phyloP scores from a whole-genome alignment of 768 basidiomycete genomes.

The Polyporus arcularius region DNA sequence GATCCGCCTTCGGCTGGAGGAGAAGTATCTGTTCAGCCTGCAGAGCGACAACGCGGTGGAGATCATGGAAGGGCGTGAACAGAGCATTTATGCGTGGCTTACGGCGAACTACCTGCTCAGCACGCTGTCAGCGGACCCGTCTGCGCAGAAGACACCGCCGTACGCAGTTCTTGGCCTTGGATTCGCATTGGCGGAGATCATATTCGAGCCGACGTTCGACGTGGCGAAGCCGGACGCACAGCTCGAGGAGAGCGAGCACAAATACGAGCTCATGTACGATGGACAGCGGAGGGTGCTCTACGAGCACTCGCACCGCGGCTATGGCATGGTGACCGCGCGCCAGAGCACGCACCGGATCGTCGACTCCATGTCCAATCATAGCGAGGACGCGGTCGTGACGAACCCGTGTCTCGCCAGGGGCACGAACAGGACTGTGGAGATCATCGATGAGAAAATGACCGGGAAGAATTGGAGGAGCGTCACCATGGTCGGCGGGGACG shows the following conservation, averaged over 20 bases:
- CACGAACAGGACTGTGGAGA: constrained; percentile 60
- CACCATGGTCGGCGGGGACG: constrained; percentile 81
- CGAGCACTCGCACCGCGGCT: constrained; percentile 97
- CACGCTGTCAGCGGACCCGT: constrained; percentile 53
- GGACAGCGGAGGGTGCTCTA: constrained; percentile 76
- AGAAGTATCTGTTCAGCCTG: constrained; percentile 68
- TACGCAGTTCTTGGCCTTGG: constrained; percentile 96
- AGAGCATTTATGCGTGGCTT: constrained; percentile 99
- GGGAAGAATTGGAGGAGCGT: constrained; percentile 51
- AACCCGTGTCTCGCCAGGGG: constrained; percentile 85
- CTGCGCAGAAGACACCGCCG: constrained; percentile 45
- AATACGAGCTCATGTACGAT: constrained; percentile 79
- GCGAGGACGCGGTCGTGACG: constrained; percentile 41
- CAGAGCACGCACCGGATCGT: constrained; percentile 85
- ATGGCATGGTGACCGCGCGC: constrained; percentile 89
- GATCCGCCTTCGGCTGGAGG: constrained; percentile 59
- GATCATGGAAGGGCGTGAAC: constrained; percentile 95
- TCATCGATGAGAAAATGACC: constrained; percentile 49
- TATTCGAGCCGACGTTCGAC: constrained; percentile 82
- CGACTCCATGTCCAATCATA: constrained; percentile 63
- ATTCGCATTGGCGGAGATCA: constrained; percentile 96
- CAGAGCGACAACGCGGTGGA: constrained; percentile 66
- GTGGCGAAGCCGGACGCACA: constrained; percentile 34
- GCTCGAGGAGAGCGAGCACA: constrained; percentile 85
- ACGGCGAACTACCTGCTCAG: constrained; percentile 92